A percentile compares a stretch with the other conserved stretches of the same genome.
These are phyloP conservation scores for Phytopythium sindhum DNA, from an alignment of 352 stramenopile genomes.

Conservation along the genomic window DNA sequence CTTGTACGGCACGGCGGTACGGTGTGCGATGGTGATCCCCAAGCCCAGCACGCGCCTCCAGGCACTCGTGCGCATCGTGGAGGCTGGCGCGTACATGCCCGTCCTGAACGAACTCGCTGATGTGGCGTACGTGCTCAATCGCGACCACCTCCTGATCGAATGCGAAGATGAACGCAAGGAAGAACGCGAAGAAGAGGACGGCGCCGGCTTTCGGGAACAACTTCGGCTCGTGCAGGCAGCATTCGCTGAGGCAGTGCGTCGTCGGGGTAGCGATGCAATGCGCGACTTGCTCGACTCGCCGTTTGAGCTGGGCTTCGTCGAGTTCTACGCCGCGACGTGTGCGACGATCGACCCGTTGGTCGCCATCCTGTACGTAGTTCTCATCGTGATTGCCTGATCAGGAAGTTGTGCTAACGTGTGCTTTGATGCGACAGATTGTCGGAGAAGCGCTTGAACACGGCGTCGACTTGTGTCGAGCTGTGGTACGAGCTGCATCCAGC, in stretches of 20 bases:
- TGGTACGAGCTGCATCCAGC: constrained; percentile 35
- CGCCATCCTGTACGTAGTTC: constrained; percentile 21
- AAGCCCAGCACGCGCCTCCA: constrained; percentile 34
- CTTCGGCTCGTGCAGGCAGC: constrained; percentile 33
- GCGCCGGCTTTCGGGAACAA: constrained; percentile 27
- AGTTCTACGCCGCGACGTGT: constrained; percentile 39
- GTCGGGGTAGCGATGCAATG: constrained; percentile 19
- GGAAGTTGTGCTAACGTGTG: not conserved
- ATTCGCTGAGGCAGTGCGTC: constrained; percentile 33
- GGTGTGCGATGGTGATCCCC: constrained; percentile 45
- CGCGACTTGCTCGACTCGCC: constrained; percentile 22
- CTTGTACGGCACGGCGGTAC: constrained; percentile 40
- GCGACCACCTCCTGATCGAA: constrained; percentile 1
- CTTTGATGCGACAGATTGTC: constrained; percentile 19
- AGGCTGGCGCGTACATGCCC: constrained; percentile 34
- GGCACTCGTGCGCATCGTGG: constrained; percentile 37
- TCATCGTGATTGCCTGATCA: not conserved
- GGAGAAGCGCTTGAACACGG: constrained; percentile 34
- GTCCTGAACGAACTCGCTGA: constrained; percentile 39
- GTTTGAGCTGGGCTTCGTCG: constrained; percentile 43
- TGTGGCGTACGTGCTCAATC: constrained; percentile 25
- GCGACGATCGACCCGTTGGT: constrained; percentile 27
- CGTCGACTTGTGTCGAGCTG: constrained; percentile 31
- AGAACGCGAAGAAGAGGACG: constrained; percentile 6
- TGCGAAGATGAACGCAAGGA: constrained; percentile 11